These are phyloP conservation scores for Penicillium brevicompactum DNA, from an alignment of 2,329 filamentous ascomycete genomes.

Conservation along the genomic window DNA sequence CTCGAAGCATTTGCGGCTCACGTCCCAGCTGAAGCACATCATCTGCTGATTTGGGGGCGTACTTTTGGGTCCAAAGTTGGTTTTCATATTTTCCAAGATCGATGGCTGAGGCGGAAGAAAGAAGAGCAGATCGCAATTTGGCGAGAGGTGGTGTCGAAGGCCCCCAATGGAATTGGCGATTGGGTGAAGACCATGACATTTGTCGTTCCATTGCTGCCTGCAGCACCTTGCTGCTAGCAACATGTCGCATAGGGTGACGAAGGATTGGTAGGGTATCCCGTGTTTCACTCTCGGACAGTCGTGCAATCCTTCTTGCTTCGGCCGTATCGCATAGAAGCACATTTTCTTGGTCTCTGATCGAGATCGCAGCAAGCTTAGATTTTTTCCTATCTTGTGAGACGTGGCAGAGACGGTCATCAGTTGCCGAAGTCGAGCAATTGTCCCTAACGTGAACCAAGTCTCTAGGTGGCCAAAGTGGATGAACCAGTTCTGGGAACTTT, in stretches of 20 bases:
- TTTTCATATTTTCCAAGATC: constrained; percentile 77
- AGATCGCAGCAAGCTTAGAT: constrained; percentile 36
- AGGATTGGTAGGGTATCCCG: constrained; percentile 15
- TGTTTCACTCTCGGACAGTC: neutral
- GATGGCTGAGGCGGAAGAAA: constrained; percentile 70
- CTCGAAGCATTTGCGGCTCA: constrained; percentile 70
- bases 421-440: neutral
- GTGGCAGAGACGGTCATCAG: neutral
- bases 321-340: constrained; percentile 27
- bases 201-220: constrained; percentile 32
- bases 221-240: constrained; percentile 33
- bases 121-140: constrained; percentile 62
- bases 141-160: constrained; percentile 60
- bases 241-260: constrained; percentile 31
- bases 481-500: constrained; percentile 34
- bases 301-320: constrained; percentile 10
- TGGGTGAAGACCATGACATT: constrained; percentile 26
- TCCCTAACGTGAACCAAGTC: constrained; percentile 56
- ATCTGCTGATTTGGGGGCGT: constrained; percentile 68
- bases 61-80: constrained; percentile 78
- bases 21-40: constrained; percentile 75
- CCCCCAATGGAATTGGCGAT: constrained; percentile 4
- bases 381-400: constrained; percentile 37
- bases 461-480: constrained; percentile 44
- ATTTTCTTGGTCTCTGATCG: constrained; percentile 38